Evolutionary conservation across 2,329 filamentous ascomycete species (phyloP).

Genomic region (Pseudonectria foliicola): DNA sequence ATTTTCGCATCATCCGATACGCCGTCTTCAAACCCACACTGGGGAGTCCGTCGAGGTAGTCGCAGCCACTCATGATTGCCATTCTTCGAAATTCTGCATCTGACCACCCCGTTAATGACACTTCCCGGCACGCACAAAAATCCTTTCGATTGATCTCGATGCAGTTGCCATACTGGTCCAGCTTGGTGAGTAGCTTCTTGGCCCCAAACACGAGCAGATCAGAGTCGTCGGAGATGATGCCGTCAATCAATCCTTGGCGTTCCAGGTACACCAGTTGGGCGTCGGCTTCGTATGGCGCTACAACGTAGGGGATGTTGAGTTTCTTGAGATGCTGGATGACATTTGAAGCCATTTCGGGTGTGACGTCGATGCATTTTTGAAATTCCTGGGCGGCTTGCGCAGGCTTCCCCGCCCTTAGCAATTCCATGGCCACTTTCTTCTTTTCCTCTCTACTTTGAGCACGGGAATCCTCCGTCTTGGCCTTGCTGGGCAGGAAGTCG

Average conservation of each 20-base stretch:
- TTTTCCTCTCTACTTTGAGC: constrained; percentile 70
- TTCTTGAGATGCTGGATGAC: constrained; percentile 89
- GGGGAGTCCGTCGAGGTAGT: constrained; percentile 82
- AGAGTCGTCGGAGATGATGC: constrained; percentile 93
- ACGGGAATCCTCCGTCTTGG: constrained; percentile 73
- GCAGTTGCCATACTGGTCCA: constrained; percentile 89
- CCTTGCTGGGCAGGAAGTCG: constrained; percentile 90
- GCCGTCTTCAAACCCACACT: constrained; percentile 90
- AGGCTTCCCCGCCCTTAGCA: constrained; percentile 73
- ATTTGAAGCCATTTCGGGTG: constrained; percentile 87
- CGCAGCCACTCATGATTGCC: constrained; percentile 94
- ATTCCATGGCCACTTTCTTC: constrained; percentile 66
- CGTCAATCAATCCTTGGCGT: constrained; percentile 71
- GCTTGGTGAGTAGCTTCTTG: constrained; percentile 82
- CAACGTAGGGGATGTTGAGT: constrained; percentile 73
- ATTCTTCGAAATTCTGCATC: constrained; percentile 87
- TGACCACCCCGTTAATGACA: constrained; percentile 86
- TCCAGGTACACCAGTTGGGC: constrained; percentile 95
- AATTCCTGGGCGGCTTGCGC: constrained; percentile 78
- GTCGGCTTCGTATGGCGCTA: constrained; percentile 95
- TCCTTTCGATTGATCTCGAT: constrained; percentile 85
- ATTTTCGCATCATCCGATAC: constrained; percentile 80
- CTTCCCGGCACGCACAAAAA: constrained; percentile 80
- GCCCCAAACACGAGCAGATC: constrained; percentile 94
- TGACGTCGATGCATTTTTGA: constrained; percentile 93